Conservation (phyloP, 495 filamentous ascomycete genomes). For the Parmelia sp. region DNA sequence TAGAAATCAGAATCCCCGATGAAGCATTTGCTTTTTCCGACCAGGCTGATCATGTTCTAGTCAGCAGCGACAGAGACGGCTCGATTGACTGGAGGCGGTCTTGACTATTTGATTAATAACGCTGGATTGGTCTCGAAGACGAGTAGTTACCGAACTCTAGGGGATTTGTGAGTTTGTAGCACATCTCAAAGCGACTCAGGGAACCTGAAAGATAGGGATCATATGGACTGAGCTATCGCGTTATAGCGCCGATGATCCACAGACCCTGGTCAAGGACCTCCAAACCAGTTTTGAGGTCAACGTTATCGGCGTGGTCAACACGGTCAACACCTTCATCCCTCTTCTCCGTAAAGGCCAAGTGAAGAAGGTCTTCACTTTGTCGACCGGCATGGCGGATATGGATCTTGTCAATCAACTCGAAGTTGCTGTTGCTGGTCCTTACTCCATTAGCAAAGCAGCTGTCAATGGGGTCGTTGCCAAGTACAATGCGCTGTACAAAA, state of each 20-base stretch:
- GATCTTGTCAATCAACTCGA: constrained; percentile 36
- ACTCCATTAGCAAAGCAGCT: constrained; percentile 41
- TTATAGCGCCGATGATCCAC: background rate
- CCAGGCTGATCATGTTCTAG: background rate
- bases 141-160: background rate
- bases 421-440: constrained; percentile 28
- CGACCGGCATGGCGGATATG: constrained; percentile 43
- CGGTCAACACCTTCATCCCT: constrained; percentile 49
- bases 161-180: background rate
- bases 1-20: background rate
- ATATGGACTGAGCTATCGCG: background rate
- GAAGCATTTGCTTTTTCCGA: background rate
- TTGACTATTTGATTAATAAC: constrained; percentile 40
- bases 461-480: constrained; percentile 41
- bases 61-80: constrained; percentile 31
- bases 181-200: background rate
- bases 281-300: constrained; percentile 36
- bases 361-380: constrained; percentile 53
- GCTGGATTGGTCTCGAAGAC: constrained; percentile 27
- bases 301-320: constrained; percentile 42
- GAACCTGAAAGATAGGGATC: background rate
- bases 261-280: background rate
- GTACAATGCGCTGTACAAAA: constrained; percentile 46
- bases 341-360: constrained; percentile 41
- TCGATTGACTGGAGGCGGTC: constrained; percentile 30